Conservation (phyloP, 371 early-diverging fungal genomes). For the Apophysomyces ossiformis region DNA sequence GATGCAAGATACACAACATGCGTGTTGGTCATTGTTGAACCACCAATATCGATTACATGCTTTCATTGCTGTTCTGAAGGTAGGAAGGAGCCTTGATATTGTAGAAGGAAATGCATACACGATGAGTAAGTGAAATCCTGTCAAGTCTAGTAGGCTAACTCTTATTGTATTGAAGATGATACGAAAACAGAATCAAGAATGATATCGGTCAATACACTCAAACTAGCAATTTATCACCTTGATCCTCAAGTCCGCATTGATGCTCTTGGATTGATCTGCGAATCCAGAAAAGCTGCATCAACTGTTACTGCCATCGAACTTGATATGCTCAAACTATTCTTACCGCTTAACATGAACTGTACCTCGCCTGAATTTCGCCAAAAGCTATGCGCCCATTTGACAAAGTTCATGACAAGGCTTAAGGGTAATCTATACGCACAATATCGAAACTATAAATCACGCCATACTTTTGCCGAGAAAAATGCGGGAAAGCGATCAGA, state of each 20-base stretch:
- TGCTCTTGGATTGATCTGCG: conserved; percentile 80
- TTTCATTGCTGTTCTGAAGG: conserved; percentile 53
- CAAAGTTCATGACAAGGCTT: conserved; percentile 58
- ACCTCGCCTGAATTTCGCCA: conserved; percentile 85
- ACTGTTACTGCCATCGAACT: conserved; percentile 63
- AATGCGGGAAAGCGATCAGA: conserved; percentile 15
- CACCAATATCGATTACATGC: conserved; percentile 37
- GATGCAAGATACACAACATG: conserved; percentile 30
- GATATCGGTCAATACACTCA: conserved; percentile 43
- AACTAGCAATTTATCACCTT: conserved; percentile 70
- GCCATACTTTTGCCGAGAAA: conserved; percentile 27
- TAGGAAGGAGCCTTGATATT: conserved; percentile 62
- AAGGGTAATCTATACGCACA: conserved; percentile 57
- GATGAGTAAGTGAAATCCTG: conserved; percentile 9
- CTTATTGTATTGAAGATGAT: conserved; percentile 15
- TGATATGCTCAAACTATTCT: conserved; percentile 59
- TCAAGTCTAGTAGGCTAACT: neutral
- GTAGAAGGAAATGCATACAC: conserved; percentile 54
- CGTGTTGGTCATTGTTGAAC: conserved; percentile 21
- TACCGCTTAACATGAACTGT: conserved; percentile 71
- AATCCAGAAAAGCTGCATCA: conserved; percentile 69
- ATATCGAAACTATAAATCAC: conserved; percentile 38
- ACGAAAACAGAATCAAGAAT: conserved; percentile 18
- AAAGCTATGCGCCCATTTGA: conserved; percentile 63
- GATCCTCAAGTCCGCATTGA: conserved; percentile 82